These are phyloP conservation scores for Dictyophora rubrovolvata DNA, from an alignment of 768 basidiomycete species.

Conservation along the genomic window DNA sequence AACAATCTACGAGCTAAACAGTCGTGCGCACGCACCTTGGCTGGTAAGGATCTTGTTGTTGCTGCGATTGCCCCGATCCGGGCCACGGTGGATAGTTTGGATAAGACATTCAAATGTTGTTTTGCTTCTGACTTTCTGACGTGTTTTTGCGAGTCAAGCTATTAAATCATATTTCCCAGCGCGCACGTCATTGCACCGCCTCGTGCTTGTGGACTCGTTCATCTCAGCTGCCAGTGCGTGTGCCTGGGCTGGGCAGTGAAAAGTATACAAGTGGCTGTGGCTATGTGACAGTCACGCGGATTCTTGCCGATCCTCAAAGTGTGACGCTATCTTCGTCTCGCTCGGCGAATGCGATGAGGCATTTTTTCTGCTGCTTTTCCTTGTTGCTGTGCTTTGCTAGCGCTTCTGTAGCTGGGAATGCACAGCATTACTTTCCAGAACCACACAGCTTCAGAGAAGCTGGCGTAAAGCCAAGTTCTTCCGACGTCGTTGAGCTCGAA, in stretches of 20 bases:
- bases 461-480: no score
- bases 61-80: background rate
- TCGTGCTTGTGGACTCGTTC: no score
- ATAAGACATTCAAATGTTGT: background rate
- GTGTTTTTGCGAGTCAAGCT: background rate
- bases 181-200: background rate
- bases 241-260: background rate
- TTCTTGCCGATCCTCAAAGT: no score
- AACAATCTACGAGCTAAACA: background rate
- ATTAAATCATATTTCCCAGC: no score
- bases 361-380: background rate
- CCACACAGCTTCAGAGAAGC: background rate
- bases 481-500: no score
- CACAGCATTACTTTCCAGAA: background rate
- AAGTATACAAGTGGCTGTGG: no score
- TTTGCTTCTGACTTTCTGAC: background rate
- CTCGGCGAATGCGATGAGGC: background rate
- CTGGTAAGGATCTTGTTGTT: background rate
- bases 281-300: no score
- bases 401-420: background rate
- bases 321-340: no score
- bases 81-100: background rate
- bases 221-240: no score
- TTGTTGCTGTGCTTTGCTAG: background rate
- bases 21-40: background rate